Evolutionary conservation across 1,139 yeast species (phyloP), one percentile per base, ranked within the genome.

Genomic region (Pichia sp.): DNA sequence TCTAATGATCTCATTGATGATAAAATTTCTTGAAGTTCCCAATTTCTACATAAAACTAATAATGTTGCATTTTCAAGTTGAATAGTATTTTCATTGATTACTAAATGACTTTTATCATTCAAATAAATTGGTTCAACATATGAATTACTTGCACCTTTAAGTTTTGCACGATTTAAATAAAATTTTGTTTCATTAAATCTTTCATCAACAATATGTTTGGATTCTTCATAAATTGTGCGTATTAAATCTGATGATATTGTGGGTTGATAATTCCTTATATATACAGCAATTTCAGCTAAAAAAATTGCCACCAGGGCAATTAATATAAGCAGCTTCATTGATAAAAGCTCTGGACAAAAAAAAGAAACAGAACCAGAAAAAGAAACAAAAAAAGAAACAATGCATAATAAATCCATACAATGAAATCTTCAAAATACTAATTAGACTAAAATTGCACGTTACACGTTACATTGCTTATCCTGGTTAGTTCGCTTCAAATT

Each of bases 21-120:
- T 22, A 75, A 54, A 7, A 75, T 78, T 4, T 67, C 74, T 1
- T 63, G 59, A 1, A 75, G 49, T 49, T 77, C 82, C 37, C 68
- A 60, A 52, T 76, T 76, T 44, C 81, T 66, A 29, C 90, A 92
- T 36, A 89, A 72, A 76, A 87, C 82, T 43, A 83, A 70, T 31
- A 84, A 69, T 0, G 85, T 78, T 1, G 86, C 87, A 61, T 76
- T 78, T 43, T 80, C 82, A 7, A 48, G 37, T 16, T 43, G 39
- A 24, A 46, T 35, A 41, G 41, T 27, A 11, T 46, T 40, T 20
- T 42, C 43, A n/a, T 28, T 16, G 9, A 34, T 3, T 4, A 48
- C 11, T 4, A 35, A 6, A n/a, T 32, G 36, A 30, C 3, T 42
- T 37, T 6, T 56, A 57, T 39, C 57, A 58, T 4, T 39, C n/a